A percentile compares a stretch with the other conserved stretches of the same genome.
These are phyloP conservation scores for Trametes cingulata DNA, from an alignment of 768 basidiomycete species.

Conservation along the genomic window DNA sequence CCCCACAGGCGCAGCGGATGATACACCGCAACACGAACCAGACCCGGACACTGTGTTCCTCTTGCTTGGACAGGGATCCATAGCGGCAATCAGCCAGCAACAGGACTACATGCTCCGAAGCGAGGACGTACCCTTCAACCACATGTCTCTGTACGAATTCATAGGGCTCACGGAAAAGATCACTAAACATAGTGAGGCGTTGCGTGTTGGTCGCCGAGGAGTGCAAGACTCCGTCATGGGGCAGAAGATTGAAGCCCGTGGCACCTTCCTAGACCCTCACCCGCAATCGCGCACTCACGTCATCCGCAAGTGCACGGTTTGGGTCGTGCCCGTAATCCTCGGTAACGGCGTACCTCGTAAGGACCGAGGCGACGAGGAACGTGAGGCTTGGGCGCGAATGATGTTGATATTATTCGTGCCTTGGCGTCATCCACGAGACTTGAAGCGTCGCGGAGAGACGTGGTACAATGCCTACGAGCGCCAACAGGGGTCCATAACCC, in stretches of 20 bases:
- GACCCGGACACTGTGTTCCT: too few relatives aligned
- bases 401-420: not conserved
- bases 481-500: too few relatives aligned
- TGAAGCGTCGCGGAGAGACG: too few relatives aligned
- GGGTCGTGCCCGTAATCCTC: constrained; percentile 10
- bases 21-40: too few relatives aligned
- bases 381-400: not conserved
- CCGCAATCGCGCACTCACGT: constrained; percentile 4
- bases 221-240: too few relatives aligned
- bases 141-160: not conserved
- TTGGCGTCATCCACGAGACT: not conserved
- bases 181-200: too few relatives aligned
- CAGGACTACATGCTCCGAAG: not conserved
- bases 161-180: not conserved
- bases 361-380: not conserved
- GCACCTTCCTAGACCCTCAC: not conserved
- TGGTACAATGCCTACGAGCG: too few relatives aligned
- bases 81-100: not conserved
- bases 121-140: not conserved
- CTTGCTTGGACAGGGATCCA: not conserved
- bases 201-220: too few relatives aligned
- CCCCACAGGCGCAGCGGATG: too few relatives aligned
- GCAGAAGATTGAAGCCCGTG: not conserved
- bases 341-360: not conserved
- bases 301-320: not conserved